Base-by-base conservation (phyloP, 2,329 filamentous ascomycete genomes). In the Arthrobotrys iridis region DNA sequence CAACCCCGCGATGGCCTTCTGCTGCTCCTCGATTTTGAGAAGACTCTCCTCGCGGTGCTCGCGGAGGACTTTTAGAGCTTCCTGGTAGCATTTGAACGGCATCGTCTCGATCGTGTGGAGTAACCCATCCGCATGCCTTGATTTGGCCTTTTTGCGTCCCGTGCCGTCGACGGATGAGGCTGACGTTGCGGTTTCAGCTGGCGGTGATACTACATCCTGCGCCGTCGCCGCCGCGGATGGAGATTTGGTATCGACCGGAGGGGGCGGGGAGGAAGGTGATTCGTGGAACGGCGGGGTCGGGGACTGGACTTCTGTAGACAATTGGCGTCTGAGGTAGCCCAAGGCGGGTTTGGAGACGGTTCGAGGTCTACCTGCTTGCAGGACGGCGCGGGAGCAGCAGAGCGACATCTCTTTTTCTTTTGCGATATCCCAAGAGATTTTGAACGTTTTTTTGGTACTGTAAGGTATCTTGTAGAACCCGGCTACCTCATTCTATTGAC, bases 81-180 rank as follows among this genome's bases (percentile, higher is more conserved):
- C 93, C 83, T 99, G 95, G 85, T 98, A 99, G 83, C 92, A 95
- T 86, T 98, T 94, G 84, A 96, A 99, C 15, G 95, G 95, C 78
- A 99, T 85, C 81, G 94, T 91, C 84, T 97, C 93, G 81, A 99
- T 76, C 4, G 78, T 79, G 28, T 74, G 68, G 45, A 77, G 64
- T 18, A 41, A 20, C 20, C 63, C 62, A 15, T 75, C 71, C 4
- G 30, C 15, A 28, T 75, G 41, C 26, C 60, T 66, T 5, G 63
- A 58, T 41, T 65, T 66, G 11, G 58, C 6, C 55, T 46, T 68
- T 33, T 30, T 50, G 3, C 48, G 40, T 30, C 28, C 43, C 13
- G 35, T n/a, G 11, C n/a, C n/a, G n/a, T n/a, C n/a, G n/a, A n/a
- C n/a, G 10, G 24, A 35, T 10, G 40, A 30, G 1, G 43, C 33